A percentile compares a stretch with the other conserved stretches of the same genome.
Conservation (phyloP, 768 basidiomycete genomes). For the Floccularia luteovirens region DNA sequence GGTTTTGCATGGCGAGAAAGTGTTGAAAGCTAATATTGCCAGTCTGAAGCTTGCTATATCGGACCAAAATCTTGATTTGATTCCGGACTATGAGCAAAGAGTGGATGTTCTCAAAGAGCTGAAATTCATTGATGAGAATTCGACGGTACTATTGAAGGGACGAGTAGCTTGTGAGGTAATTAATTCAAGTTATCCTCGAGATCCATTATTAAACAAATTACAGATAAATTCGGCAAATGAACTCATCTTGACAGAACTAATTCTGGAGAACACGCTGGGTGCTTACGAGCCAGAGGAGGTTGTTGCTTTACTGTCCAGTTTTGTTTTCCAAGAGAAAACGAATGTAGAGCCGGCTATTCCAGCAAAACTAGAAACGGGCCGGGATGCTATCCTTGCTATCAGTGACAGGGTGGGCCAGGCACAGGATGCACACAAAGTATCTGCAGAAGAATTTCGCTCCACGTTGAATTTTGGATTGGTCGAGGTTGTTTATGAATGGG, state of each 20-base stretch:
- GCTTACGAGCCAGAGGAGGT: slow-evolving; percentile 92
- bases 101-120: slow-evolving; percentile 87
- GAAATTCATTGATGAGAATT: slow-evolving; percentile 92
- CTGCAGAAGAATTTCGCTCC: slow-evolving; percentile 69
- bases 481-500: slow-evolving; percentile 99
- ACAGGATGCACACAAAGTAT: slow-evolving; percentile 77
- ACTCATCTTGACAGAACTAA: slow-evolving; percentile 91
- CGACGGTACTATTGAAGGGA: slow-evolving; percentile 92
- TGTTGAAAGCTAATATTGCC: slow-evolving; percentile 68
- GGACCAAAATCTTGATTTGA: slow-evolving; percentile 92
- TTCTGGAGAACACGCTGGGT: slow-evolving; percentile 91
- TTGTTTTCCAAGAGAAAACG: slow-evolving; percentile 98
- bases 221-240: slow-evolving; percentile 99
- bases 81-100: slow-evolving; percentile 96
- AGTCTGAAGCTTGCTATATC: slow-evolving; percentile 80
- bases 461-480: slow-evolving; percentile 86
- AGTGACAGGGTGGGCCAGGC: slow-evolving; percentile 70
- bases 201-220: not conserved
- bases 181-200: slow-evolving; percentile 4
- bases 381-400: slow-evolving; percentile 70
- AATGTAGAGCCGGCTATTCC: slow-evolving; percentile 82
- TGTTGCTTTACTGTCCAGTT: slow-evolving; percentile 91
- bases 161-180: slow-evolving; percentile 96
- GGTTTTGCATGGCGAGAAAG: slow-evolving; percentile 66
- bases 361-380: slow-evolving; percentile 71